A percentile compares a stretch with the other conserved stretches of the same genome.
Conservation (phyloP, 441 rosid genomes). For the Theobroma grandiflorum region DNA sequence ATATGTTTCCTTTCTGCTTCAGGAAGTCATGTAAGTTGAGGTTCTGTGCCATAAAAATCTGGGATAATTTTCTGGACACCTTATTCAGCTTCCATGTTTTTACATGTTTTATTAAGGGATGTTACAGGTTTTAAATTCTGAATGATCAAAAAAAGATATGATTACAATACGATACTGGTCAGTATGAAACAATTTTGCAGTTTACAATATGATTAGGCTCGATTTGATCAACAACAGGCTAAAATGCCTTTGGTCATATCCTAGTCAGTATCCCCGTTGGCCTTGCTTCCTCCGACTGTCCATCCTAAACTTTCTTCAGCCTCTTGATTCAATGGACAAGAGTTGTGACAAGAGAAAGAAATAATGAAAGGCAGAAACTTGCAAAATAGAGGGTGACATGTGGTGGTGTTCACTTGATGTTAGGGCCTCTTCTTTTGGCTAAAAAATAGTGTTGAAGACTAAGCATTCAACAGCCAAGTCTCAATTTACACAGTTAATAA, state of each 20-base stretch:
- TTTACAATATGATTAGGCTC: neutral
- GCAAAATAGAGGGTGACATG: conserved; percentile 13
- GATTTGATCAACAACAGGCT: neutral
- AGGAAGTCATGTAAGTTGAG: neutral
- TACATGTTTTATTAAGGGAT: neutral
- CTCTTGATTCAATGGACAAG: neutral
- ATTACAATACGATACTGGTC: no score
- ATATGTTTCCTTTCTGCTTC: neutral
- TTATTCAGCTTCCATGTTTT: neutral
- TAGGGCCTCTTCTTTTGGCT: conserved; percentile 35
- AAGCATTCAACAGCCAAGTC: conserved; percentile 23
- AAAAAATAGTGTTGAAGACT: conserved; percentile 27
- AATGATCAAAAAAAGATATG: neutral
- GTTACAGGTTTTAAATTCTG: neutral
- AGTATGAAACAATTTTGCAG: neutral
- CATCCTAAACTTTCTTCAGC: neutral
- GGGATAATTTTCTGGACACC: neutral
- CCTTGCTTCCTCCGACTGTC: no score
- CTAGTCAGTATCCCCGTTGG: neutral
- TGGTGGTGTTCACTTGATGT: conserved; percentile 30
- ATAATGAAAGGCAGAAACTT: neutral
- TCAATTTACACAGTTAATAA: neutral
- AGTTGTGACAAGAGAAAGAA: no score
- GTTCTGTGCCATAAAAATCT: neutral
- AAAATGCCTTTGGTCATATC: neutral